Conservation (phyloP, 768 basidiomycete species). For the Galerina marginata region DNA sequence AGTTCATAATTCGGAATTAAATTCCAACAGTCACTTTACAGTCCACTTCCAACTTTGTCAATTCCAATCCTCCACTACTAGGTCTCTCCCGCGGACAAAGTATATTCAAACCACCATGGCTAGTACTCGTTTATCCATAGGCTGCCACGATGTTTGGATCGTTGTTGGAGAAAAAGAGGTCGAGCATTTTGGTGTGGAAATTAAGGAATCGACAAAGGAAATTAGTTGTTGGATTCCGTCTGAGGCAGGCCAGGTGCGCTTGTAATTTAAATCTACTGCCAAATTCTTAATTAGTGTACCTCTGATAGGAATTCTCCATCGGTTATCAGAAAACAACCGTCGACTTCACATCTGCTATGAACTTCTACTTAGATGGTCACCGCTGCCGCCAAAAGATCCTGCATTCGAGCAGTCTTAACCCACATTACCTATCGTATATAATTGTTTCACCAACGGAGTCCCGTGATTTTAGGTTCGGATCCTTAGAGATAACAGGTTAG, state of each 20-base stretch:
- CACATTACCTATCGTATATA: not conserved
- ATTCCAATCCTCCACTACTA: too few relatives aligned
- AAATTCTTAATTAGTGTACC: too few relatives aligned
- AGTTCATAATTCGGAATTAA: too few relatives aligned
- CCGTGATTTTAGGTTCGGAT: constrained; percentile 12
- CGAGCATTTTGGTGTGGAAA: constrained; percentile 2
- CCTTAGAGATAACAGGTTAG: constrained; percentile 15
- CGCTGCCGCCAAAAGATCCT: not conserved
- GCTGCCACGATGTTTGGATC: not conserved
- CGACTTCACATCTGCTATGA: not conserved
- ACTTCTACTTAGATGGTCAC: not conserved
- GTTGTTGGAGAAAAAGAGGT: not conserved
- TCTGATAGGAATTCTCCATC: not conserved
- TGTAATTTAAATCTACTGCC: not conserved
- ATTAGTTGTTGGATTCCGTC: constrained; percentile 22
- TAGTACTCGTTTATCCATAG: not conserved
- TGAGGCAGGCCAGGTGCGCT: constrained; percentile 15
- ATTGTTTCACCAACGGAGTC: not conserved
- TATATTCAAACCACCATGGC: not conserved
- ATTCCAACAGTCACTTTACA: too few relatives aligned
- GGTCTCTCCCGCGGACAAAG: not conserved
- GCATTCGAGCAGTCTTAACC: too few relatives aligned
- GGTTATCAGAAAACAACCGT: not conserved
- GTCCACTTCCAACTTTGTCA: too few relatives aligned
- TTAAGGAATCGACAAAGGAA: constrained; percentile 8